A percentile compares a stretch with the other conserved stretches of the same genome.
These are phyloP conservation scores for Xylariales sp. DNA, from an alignment of 2,329 filamentous ascomycete species.

Conservation along the genomic window DNA sequence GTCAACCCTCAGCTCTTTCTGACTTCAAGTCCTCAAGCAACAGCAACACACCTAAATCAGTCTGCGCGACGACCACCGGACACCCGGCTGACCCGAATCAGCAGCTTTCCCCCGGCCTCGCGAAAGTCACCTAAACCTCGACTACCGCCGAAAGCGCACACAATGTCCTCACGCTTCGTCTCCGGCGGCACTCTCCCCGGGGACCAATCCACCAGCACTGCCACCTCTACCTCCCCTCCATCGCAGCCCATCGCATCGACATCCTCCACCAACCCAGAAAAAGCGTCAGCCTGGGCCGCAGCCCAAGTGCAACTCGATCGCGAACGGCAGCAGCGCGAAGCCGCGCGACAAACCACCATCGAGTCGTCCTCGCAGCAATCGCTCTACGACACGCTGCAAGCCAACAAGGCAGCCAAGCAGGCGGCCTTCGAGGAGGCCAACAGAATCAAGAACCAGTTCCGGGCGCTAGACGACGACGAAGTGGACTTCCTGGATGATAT, in stretches of 20 bases:
- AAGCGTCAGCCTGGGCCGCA: conserved; percentile 47
- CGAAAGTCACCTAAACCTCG: neutral
- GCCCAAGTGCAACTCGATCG: conserved; percentile 62
- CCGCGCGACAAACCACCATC: conserved; percentile 39
- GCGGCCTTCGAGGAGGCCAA: conserved; percentile 74
- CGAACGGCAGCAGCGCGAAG: conserved; percentile 50
- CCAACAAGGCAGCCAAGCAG: conserved; percentile 83
- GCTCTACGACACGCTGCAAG: conserved; percentile 71
- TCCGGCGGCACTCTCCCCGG: conserved; percentile 49
- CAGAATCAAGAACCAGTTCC: conserved; percentile 71
- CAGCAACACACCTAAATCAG: too few relatives aligned
- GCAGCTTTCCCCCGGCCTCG: too few relatives aligned
- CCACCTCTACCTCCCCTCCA: conserved; percentile 10
- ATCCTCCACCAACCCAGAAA: neutral
- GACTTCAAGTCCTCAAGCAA: too few relatives aligned
- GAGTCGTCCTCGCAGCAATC: conserved; percentile 45
- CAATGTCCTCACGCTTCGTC: conserved; percentile 52
- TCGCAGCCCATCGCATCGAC: conserved; percentile 11
- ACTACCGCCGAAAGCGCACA: neutral
- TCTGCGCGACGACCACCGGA: too few relatives aligned
- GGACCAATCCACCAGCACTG: conserved; percentile 13
- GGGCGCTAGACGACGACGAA: conserved; percentile 73
- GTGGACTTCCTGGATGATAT: conserved; percentile 67
- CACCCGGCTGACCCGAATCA: too few relatives aligned
- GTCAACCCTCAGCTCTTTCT: too few relatives aligned